Evolutionary conservation across 2,329 filamentous ascomycete species (phyloP).

Genomic region (Coniochaeta hoffmannii): DNA sequence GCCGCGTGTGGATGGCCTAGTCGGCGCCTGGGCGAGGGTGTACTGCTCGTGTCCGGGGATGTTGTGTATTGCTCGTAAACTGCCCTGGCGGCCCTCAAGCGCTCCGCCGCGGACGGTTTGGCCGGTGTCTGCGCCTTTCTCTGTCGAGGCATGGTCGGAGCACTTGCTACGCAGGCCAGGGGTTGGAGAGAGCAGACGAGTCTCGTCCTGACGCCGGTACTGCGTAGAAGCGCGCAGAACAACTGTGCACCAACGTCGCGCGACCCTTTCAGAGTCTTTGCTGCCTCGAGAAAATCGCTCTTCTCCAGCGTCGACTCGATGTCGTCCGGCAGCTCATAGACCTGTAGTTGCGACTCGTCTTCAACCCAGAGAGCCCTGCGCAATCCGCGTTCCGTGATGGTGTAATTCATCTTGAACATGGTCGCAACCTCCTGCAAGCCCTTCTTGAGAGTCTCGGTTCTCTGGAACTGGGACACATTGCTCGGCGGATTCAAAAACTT

Average conservation of each 20-base stretch:
- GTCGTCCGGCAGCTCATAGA: constrained; percentile 53
- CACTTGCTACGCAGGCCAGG: constrained; percentile 57
- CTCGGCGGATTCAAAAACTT: constrained; percentile 61
- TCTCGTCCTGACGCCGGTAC: constrained; percentile 72
- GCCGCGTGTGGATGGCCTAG: constrained; percentile 48
- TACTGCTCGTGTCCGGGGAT: constrained; percentile 16
- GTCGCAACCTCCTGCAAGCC: constrained; percentile 64
- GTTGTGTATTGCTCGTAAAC: constrained; percentile 24
- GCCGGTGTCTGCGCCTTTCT: constrained; percentile 21
- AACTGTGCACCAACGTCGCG: constrained; percentile 85
- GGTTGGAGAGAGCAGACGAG: constrained; percentile 88
- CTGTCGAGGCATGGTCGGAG: constrained; percentile 38
- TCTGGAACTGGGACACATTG: constrained; percentile 64
- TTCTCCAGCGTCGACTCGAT: constrained; percentile 62
- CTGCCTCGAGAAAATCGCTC: constrained; percentile 65
- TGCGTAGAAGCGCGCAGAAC: constrained; percentile 79
- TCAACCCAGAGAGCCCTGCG: constrained; percentile 70
- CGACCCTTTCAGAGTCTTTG: constrained; percentile 66
- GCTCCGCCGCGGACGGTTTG: constrained; percentile 26
- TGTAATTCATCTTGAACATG: constrained; percentile 63
- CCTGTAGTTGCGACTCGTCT: constrained; percentile 49
- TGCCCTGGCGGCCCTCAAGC: constrained; percentile 26
- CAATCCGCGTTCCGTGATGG: constrained; percentile 63
- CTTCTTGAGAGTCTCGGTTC: constrained; percentile 68
- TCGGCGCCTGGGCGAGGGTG: constrained; percentile 35